A percentile compares a stretch with the other conserved stretches of the same genome.
These are phyloP conservation scores for Takakia lepidozioides DNA, from an alignment of 225 moss, liverwort and hornwort genomes.

Conservation along the genomic window DNA sequence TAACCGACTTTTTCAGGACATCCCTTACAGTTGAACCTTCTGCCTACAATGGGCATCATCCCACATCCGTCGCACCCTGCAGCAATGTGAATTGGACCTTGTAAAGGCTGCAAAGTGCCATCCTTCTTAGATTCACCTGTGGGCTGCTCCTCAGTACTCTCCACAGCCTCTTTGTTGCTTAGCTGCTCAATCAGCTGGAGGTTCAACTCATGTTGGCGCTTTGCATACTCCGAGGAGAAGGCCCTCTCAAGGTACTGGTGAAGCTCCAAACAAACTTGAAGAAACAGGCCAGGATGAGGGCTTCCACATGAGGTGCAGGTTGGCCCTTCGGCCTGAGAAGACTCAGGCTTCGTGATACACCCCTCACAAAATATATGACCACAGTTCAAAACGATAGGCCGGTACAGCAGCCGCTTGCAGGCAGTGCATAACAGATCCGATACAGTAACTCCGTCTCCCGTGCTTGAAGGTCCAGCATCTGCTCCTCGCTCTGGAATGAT, in stretches of 20 bases:
- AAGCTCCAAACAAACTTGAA: slow-evolving; percentile 77
- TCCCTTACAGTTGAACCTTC: slow-evolving; percentile 50
- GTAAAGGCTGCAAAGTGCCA: not conserved
- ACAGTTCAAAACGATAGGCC: slow-evolving; percentile 82
- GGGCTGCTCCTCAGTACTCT: too few relatives aligned
- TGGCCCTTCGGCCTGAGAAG: slow-evolving; percentile 15
- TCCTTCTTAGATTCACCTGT: not conserved
- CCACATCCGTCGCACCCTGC: slow-evolving; percentile 34
- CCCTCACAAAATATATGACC: slow-evolving; percentile 86
- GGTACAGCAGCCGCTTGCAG: slow-evolving; percentile 64
- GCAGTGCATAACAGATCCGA: slow-evolving; percentile 49
- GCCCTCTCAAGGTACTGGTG: slow-evolving; percentile 76
- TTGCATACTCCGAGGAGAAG: slow-evolving; percentile 56
- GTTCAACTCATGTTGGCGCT: slow-evolving; percentile 35
- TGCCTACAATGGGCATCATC: slow-evolving; percentile 79
- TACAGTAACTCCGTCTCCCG: slow-evolving; percentile 15
- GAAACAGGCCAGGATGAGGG: slow-evolving; percentile 72
- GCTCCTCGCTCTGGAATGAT: not conserved
- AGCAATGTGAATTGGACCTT: slow-evolving; percentile 11
- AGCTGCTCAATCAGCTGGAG: slow-evolving; percentile 22
- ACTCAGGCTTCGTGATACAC: slow-evolving; percentile 30
- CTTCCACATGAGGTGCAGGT: slow-evolving; percentile 65
- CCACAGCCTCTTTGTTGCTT: slow-evolving; percentile 20
- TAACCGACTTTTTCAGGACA: slow-evolving; percentile 55
- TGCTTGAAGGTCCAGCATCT: slow-evolving; percentile 6